A percentile compares a stretch with the other conserved stretches of the same genome.
Evolutionary conservation across 116 monocot species (phyloP).

Genomic region (Dioscorea cayenensis): DNA sequence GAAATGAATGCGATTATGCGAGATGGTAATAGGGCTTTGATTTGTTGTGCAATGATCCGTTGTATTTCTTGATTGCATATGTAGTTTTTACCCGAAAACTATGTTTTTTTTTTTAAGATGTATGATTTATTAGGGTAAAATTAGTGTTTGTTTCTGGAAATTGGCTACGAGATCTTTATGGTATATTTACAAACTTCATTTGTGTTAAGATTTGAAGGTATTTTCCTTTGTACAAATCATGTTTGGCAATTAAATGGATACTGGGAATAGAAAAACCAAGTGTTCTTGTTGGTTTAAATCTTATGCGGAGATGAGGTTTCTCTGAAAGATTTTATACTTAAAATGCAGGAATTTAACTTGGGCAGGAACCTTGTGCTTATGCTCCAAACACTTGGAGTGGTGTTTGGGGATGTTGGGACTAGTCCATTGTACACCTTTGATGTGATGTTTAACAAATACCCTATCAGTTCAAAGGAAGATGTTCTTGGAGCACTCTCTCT

Average conservation of each 20-base stretch:
- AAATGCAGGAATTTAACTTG: constrained; percentile 60
- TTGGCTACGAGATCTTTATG: background rate
- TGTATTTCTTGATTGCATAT: too few relatives aligned
- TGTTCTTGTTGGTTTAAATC: too few relatives aligned
- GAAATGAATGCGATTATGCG: background rate
- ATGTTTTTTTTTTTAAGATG: background rate
- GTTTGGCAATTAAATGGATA: too few relatives aligned
- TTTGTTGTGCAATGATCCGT: too few relatives aligned
- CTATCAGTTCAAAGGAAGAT: constrained; percentile 52
- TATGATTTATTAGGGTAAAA: background rate
- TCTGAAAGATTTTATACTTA: background rate
- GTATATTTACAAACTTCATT: background rate
- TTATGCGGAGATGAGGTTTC: background rate
- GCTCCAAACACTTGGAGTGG: constrained; percentile 85
- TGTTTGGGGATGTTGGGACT: constrained; percentile 89
- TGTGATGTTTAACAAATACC: constrained; percentile 76
- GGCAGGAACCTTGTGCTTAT: constrained; percentile 48
- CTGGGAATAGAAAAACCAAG: too few relatives aligned
- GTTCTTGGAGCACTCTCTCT: constrained; percentile 89
- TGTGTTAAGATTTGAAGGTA: background rate
- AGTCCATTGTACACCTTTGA: constrained; percentile 87
- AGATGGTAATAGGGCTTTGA: too few relatives aligned
- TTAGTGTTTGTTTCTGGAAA: background rate
- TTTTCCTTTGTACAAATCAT: background rate
- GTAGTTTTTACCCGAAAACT: too few relatives aligned